phyloP scores from a whole-genome alignment of 106 monocot species.

The Amphibolis antarctica region DNA sequence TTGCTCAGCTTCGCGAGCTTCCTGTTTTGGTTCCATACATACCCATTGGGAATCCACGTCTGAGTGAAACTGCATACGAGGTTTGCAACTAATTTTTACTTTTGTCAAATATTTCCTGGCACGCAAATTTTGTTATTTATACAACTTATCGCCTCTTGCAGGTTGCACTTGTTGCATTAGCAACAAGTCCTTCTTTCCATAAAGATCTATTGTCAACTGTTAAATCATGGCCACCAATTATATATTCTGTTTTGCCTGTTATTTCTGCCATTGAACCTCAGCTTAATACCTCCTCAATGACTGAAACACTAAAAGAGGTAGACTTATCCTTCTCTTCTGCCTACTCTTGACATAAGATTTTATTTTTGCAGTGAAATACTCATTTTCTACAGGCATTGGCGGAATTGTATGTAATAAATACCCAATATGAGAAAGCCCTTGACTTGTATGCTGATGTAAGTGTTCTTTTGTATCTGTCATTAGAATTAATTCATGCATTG shows the following conservation, averaged over 20 bases:
- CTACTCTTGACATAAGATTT: constrained; percentile 6
- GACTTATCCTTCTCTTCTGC: neutral
- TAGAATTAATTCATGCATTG: neutral
- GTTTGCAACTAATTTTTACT: constrained; percentile 15
- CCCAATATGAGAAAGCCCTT: constrained; percentile 79
- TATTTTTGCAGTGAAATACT: neutral
- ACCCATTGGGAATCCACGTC: constrained; percentile 73
- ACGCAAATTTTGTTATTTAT: neutral
- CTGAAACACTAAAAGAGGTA: constrained; percentile 86
- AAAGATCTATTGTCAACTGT: constrained; percentile 74
- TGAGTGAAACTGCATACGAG: constrained; percentile 96
- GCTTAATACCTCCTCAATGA: constrained; percentile 60
- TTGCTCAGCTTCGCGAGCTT: constrained; percentile 93
- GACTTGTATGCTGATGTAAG: constrained; percentile 93
- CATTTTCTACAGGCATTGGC: constrained; percentile 53
- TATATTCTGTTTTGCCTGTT: constrained; percentile 79
- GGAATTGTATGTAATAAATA: constrained; percentile 78
- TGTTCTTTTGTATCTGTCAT: constrained; percentile 5
- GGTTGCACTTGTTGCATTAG: constrained; percentile 90
- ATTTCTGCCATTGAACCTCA: constrained; percentile 96
- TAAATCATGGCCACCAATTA: constrained; percentile 61
- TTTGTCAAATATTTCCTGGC: no score
- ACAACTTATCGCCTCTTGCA: constrained; percentile 24
- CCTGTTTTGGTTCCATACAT: constrained; percentile 93
- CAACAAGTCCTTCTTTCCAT: constrained; percentile 79